Evolutionary conservation across 2,329 filamentous ascomycete genomes (phyloP), one percentile per base, ranked within the genome.

Genomic region (Celoporthe dispersa): DNA sequence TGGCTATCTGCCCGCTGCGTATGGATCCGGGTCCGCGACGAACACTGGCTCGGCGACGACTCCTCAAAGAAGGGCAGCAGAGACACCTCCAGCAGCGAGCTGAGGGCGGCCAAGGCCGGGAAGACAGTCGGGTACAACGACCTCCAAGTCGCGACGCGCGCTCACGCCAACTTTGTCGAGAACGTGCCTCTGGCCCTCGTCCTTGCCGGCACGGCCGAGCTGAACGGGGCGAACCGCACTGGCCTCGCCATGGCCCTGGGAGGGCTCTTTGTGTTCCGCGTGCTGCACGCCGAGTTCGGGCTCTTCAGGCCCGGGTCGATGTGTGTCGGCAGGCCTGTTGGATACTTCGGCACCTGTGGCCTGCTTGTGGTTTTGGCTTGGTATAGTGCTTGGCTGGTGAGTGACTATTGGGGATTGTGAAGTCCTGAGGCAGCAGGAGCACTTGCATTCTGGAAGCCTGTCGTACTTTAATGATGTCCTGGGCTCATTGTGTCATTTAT

Each of bases 111-210:
- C 22, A 73, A 72, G 61, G 60, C 72, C 25, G 41, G 60, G 25
- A 59, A 64, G 63, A 41, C 67, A 2, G 61, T 39, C 67, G 67
- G 67, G 61, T 33, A 70, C 57, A 75, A 76, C 72, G 70, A 72
- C 66, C 73, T 79, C 53, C 76, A 74, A 68, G 68, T 77, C 31
- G 74, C 75, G 25, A 70, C 65, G 28, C 75, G 77, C 33, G 72
- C 73, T 69, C 77, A 79, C 67, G 68, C 72, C 62, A 79, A 78
- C 68, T 79, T 78, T 68, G 68, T 72, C 68, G 77, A 79, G 75
- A 76, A 79, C 69, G 77, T 78, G 41, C 78, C 77, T 12, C 70
- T 78, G 2, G 77, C 74, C n/a, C 71, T 79, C 48, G 68, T 71
- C 22, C 72, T 79, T 28, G 77, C 77, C 33, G 76, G 76, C 25